phyloP scores from a whole-genome alignment of 2,329 filamentous ascomycete genomes.

The Cladosporium sp. region DNA sequence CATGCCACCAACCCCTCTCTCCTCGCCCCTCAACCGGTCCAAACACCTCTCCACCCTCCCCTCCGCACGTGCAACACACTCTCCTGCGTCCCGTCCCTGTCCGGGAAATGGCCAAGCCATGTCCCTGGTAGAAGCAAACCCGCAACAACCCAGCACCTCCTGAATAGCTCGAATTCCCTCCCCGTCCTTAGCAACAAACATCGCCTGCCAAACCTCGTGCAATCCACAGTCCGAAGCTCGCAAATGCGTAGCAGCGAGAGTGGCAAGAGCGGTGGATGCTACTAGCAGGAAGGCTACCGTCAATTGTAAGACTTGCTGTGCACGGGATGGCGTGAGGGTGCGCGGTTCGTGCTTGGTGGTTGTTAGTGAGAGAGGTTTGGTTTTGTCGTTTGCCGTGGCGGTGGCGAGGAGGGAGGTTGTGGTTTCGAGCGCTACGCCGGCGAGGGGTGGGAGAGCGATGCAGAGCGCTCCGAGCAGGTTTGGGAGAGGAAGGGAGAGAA shows the following conservation, averaged over 20 bases:
- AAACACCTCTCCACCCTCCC: constrained; percentile 46
- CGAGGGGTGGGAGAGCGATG: constrained; percentile 39
- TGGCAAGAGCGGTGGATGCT: constrained; percentile 40
- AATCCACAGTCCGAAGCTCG: constrained; percentile 49
- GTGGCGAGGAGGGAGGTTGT: constrained; percentile 29
- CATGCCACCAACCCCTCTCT: constrained; percentile 52
- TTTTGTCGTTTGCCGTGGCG: constrained; percentile 21
- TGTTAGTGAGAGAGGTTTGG: constrained; percentile 21
- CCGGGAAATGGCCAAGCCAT: constrained; percentile 60
- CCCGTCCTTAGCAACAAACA: constrained; percentile 52
- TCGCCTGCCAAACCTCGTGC: constrained; percentile 51
- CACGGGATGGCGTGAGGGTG: constrained; percentile 25
- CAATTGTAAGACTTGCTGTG: constrained; percentile 25
- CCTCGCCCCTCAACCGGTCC: constrained; percentile 52
- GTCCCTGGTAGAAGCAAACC: constrained; percentile 55
- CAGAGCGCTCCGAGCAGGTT: constrained; percentile 38
- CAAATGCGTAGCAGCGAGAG: constrained; percentile 42
- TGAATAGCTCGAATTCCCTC: constrained; percentile 57
- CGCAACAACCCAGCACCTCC: constrained; percentile 64
- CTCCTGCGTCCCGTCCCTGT: constrained; percentile 26
- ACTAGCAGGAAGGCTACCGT: constrained; percentile 38
- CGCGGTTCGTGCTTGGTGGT: constrained; percentile 10
- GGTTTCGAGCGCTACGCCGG: constrained; percentile 40
- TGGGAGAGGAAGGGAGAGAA: constrained; percentile 41
- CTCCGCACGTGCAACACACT: constrained; percentile 47